Evolutionary conservation across 805 yeast species (phyloP).

Genomic region (Hanseniaspora valbyensis): DNA sequence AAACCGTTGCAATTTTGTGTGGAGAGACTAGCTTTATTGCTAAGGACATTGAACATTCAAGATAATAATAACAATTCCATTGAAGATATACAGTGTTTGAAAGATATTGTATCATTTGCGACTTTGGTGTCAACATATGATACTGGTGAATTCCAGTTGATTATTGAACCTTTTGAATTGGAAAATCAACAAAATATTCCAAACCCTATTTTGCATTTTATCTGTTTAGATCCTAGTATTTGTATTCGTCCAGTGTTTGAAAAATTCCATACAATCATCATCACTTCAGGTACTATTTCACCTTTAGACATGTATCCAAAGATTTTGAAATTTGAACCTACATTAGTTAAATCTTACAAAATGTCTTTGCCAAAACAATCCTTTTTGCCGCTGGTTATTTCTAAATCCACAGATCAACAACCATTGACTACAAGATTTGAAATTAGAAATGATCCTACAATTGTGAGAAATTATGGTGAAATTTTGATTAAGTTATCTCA

Average conservation of each 20-base stretch:
- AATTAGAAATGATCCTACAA: slow-evolving; percentile 94
- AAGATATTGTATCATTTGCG: slow-evolving; percentile 94
- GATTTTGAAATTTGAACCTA: slow-evolving; percentile 89
- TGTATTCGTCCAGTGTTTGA: slow-evolving; percentile 97
- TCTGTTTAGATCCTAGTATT: slow-evolving; percentile 94
- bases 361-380: slow-evolving; percentile 91
- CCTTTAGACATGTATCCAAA: slow-evolving; percentile 98
- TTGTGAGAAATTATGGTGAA: slow-evolving; percentile 93
- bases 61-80: slow-evolving; percentile 37
- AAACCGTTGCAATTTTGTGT: slow-evolving; percentile 89
- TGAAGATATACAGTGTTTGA: slow-evolving; percentile 84
- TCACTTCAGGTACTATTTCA: slow-evolving; percentile 95
- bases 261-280: slow-evolving; percentile 78
- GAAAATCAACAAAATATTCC: slow-evolving; percentile 91
- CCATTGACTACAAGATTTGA: slow-evolving; percentile 93
- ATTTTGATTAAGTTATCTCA: slow-evolving; percentile 84
- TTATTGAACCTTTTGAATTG: slow-evolving; percentile 90
- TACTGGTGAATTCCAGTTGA: slow-evolving; percentile 71
- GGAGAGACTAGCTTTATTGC: slow-evolving; percentile 77
- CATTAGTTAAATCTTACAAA: slow-evolving; percentile 85
- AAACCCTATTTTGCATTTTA: slow-evolving; percentile 83
- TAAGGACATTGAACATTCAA: slow-evolving; percentile 74
- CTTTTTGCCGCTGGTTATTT: slow-evolving; percentile 87
- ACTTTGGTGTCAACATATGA: slow-evolving; percentile 93
- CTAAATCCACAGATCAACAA: slow-evolving; percentile 97